phyloP scores from a whole-genome alignment of 2,329 filamentous ascomycete genomes.

The Grosmannia clavigera region DNA sequence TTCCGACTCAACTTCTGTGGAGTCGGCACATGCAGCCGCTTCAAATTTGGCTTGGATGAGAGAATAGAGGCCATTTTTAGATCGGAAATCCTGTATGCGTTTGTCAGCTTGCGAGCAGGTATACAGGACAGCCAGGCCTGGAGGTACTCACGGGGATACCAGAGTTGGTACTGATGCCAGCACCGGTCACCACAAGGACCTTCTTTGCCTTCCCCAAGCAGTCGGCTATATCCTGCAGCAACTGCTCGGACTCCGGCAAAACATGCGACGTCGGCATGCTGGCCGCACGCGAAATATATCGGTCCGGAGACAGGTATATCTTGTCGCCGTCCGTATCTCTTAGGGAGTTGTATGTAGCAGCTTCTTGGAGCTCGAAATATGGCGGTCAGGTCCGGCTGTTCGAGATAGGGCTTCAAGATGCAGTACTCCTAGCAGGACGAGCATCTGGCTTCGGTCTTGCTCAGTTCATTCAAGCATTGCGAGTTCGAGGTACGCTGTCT shows the following conservation, averaged over 20 bases:
- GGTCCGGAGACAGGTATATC: neutral
- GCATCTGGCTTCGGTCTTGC: neutral
- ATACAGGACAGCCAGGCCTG: no score
- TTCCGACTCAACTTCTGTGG: neutral
- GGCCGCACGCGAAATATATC: neutral
- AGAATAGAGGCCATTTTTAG: constrained; percentile 59
- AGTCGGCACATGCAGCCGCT: constrained; percentile 24
- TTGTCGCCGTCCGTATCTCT: neutral
- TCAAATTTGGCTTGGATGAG: constrained; percentile 58
- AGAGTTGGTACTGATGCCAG: constrained; percentile 64
- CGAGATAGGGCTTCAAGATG: neutral
- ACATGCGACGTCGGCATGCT: constrained; percentile 49
- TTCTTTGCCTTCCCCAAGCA: constrained; percentile 51
- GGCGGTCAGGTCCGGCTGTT: neutral
- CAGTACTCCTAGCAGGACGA: neutral
- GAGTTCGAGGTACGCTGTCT: neutral
- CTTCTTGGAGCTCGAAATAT: neutral
- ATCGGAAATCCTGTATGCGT: constrained; percentile 51
- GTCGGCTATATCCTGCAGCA: constrained; percentile 54
- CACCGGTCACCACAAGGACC: constrained; percentile 59
- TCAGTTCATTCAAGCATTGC: neutral
- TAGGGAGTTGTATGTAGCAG: neutral
- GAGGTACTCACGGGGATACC: constrained; percentile 53
- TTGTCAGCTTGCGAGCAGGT: neutral
- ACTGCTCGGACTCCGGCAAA: constrained; percentile 34